Base-by-base conservation (phyloP, 192 early-diverging fungal species). In the Pecoramyces ruminantium region DNA sequence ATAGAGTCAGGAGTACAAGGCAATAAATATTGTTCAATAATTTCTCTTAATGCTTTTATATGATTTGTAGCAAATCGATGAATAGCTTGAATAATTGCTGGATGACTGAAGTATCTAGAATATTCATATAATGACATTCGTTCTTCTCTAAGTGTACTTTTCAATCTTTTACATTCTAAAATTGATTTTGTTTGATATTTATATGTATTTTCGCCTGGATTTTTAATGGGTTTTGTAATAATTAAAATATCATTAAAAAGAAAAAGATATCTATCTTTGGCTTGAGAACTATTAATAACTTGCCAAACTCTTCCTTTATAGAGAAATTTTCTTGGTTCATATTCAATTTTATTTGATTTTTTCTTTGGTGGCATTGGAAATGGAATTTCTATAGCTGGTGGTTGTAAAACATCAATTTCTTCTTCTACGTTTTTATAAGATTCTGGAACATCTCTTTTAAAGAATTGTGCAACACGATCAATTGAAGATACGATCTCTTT, bases 241-340 rank as follows among this genome's bases (percentile, higher is more conserved):
- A 93, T 79, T 51, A 93, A 28, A 1, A 92, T 82, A 78, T 93
- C 92, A 40, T 81, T 89, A 51, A 93, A 93, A 0, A 93, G 82
- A 81, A 93, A 92, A 9, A 93, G 84, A 79, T 91, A 92, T 9
- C 92, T 85, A 42, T 93, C 90, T 79, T 92, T 93, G 79, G 89
- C 89, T 25, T 89, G 92, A 17, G 87, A 89, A 0, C 88, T 85
- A 80, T 89, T 91, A 79, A 92, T 87, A 21, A 93, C 90, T 80
- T 93, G 89, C 77, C 89, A 85, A 0, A 90, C 91, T 38, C 88
- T 88, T 30, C 89, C 86, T 30, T 91, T 88, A 18, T 89, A 83
- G 6, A 93, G 84, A 38, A 90, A 81, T 80, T 67, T 67, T 67
- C 51, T 67, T n/a, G 51, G 51, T 67, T 67, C 51, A 67, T 67